A percentile compares a stretch with the other conserved stretches of the same genome.
These are phyloP conservation scores for Lichtheimia ramosa DNA, from an alignment of 371 early-diverging fungal species.

Conservation along the genomic window DNA sequence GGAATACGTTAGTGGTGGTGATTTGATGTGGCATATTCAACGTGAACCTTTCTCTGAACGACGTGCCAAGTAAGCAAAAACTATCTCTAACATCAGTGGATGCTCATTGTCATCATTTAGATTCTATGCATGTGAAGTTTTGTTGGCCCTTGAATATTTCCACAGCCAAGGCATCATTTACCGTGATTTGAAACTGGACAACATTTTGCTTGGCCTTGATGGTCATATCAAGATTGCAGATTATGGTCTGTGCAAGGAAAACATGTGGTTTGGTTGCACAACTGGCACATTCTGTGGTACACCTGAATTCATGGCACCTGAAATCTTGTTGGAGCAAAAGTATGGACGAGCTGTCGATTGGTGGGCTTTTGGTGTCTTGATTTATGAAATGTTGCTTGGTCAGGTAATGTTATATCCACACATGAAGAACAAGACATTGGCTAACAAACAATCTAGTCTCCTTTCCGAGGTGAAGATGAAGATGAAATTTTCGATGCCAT, in stretches of 20 bases:
- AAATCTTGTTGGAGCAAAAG: conserved; percentile 77
- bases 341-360: conserved; percentile 90
- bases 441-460: conserved; percentile 47
- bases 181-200: conserved; percentile 54
- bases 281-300: conserved; percentile 93
- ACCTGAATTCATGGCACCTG: conserved; percentile 80
- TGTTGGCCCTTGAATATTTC: conserved; percentile 83
- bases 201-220: conserved; percentile 60
- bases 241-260: conserved; percentile 81
- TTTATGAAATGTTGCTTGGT: conserved; percentile 96
- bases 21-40: conserved; percentile 98
- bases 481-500: conserved; percentile 97
- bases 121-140: conserved; percentile 97
- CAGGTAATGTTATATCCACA: conserved; percentile 33
- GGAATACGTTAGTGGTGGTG: conserved; percentile 99
- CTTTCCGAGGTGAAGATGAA: conserved; percentile 95
- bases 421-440: no score
- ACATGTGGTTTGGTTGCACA: conserved; percentile 55
- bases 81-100: neutral
- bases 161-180: conserved; percentile 51
- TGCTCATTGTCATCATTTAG: conserved; percentile 17
- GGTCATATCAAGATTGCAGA: conserved; percentile 99
- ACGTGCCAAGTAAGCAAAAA: conserved; percentile 67
- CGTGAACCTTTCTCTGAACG: conserved; percentile 84
- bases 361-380: conserved; percentile 93